Percentiles rank a stretch among this genome's conserved stretches.
Conservation (phyloP, 768 basidiomycete genomes). For the Boletus sensibilis region DNA sequence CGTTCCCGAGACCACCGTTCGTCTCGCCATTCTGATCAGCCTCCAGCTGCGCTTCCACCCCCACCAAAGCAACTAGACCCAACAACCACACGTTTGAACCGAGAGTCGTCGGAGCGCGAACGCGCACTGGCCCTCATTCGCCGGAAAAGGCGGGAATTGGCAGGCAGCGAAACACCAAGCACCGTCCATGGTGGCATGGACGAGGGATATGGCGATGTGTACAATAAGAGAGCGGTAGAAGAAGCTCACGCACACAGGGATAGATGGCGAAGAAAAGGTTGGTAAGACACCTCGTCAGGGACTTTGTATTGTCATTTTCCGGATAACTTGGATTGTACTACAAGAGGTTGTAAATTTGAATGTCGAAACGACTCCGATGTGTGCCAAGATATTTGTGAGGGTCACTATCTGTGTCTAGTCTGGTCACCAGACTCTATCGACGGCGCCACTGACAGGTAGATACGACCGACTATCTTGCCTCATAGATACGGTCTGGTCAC, state of each 20-base stretch:
- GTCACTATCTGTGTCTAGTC: too few relatives aligned
- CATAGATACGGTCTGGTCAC: too few relatives aligned
- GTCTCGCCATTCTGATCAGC: slow-evolving; percentile 7
- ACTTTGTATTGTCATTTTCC: neutral
- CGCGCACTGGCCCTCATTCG: slow-evolving; percentile 71
- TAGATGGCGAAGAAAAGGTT: slow-evolving; percentile 30
- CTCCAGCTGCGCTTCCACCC: neutral
- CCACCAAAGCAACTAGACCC: slow-evolving; percentile 41
- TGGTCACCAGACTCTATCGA: too few relatives aligned
- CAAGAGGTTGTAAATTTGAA: neutral
- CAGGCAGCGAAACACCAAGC: slow-evolving; percentile 68
- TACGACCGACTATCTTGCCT: too few relatives aligned
- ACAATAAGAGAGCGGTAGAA: slow-evolving; percentile 67
- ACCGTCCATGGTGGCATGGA: slow-evolving; percentile 52
- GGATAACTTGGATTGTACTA: neutral
- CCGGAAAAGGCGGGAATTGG: slow-evolving; percentile 62
- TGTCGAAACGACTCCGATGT: neutral
- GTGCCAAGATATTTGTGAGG: neutral
- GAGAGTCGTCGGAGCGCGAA: slow-evolving; percentile 73
- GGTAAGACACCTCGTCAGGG: slow-evolving; percentile 25
- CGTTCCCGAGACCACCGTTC: slow-evolving; percentile 20
- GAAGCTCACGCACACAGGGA: slow-evolving; percentile 59
- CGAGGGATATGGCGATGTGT: slow-evolving; percentile 65
- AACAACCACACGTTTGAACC: slow-evolving; percentile 54
- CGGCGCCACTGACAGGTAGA: too few relatives aligned